These are phyloP conservation scores for Colletotrichum acutatum DNA, from an alignment of 2,329 filamentous ascomycete genomes.

Conservation along the genomic window DNA sequence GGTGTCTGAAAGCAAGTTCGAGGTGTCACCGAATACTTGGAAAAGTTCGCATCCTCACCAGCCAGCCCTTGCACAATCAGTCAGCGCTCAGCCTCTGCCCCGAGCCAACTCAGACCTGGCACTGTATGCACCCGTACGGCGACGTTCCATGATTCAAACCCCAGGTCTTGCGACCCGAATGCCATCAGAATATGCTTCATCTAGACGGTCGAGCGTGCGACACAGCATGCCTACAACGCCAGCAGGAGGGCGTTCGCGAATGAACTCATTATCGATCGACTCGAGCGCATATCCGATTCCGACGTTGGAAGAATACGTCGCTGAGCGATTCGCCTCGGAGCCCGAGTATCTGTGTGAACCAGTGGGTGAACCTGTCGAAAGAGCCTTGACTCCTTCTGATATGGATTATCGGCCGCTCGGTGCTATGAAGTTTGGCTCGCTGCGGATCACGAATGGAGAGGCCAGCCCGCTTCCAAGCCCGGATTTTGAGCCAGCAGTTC, in stretches of 20 bases:
- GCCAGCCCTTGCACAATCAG: slow-evolving; percentile 22
- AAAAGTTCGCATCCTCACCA: slow-evolving; percentile 49
- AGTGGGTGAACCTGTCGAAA: slow-evolving; percentile 41
- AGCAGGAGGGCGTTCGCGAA: slow-evolving; percentile 45
- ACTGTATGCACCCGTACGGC: slow-evolving; percentile 58
- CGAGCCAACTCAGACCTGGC: slow-evolving; percentile 60
- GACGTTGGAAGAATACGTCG: slow-evolving; percentile 5
- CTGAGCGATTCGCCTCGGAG: slow-evolving; percentile 10
- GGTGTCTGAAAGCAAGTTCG: slow-evolving; percentile 48
- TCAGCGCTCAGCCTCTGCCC: slow-evolving; percentile 44
- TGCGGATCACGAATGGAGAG: slow-evolving; percentile 71
- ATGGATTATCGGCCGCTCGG: slow-evolving; percentile 69
- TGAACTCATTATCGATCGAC: slow-evolving; percentile 49
- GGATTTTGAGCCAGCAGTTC: slow-evolving; percentile 19
- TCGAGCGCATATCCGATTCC: slow-evolving; percentile 37
- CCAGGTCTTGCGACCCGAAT: slow-evolving; percentile 61
- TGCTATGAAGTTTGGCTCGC: slow-evolving; percentile 70
- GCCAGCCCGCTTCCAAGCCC: slow-evolving; percentile 62
- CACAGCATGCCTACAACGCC: slow-evolving; percentile 52
- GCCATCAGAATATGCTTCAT: slow-evolving; percentile 28
- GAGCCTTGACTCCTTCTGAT: slow-evolving; percentile 63
- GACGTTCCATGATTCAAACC: slow-evolving; percentile 59
- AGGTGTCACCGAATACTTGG: slow-evolving; percentile 47
- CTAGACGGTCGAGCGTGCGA: slow-evolving; percentile 47
- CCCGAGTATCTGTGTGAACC: slow-evolving; percentile 32